Evolutionary conservation across 495 filamentous ascomycete genomes (phyloP), one percentile per base, ranked within the genome.

Genomic region (Daldinia decipiens): DNA sequence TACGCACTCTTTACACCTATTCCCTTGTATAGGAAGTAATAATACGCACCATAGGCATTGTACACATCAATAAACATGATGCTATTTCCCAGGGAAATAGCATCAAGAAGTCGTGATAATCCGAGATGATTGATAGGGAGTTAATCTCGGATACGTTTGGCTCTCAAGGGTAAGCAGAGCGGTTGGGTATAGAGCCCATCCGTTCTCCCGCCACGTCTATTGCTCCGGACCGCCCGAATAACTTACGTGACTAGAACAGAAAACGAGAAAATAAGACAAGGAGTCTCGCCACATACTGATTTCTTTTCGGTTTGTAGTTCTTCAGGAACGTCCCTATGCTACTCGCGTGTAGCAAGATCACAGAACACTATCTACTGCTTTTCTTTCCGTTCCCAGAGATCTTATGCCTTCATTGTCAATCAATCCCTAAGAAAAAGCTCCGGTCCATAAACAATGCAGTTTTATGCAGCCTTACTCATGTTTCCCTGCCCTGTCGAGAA

Each of bases 401-500:
- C 26, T 40, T 21, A 32, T 36, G 38, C 29, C 31, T 21, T 21
- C 12, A 21, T 45, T 40, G 26, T 26, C 31, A 29, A 31, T 54
- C 9, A 57, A n/a, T 26, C 53, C 9, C 5, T 15, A 9, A 11
- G 31, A 15, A 9, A n/a, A 40, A 31, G 29, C 29, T 47, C 43
- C 11, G 26, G 26, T n/a, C 32, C 21, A 55, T 63, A 36, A 38
- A 26, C 19, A 31, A 52, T 52, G 62, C 29, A 24, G 58, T 19
- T 38, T 13, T 67, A 67, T 67, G 63, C 63, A 67, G 59, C 62
- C 62, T 45, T 59, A 32, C 59, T 66, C 21, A 53, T 53, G 19
- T 47, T 51, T 63, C 29, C 47, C 26, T 64, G 38, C 31, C 58
- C 36, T 59, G 24, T 51, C 55, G 57, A 43, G 58, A 66, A 61